These are phyloP conservation scores for Trematosphaeria pertusa DNA, from an alignment of 2,329 filamentous ascomycete species.

Conservation along the genomic window DNA sequence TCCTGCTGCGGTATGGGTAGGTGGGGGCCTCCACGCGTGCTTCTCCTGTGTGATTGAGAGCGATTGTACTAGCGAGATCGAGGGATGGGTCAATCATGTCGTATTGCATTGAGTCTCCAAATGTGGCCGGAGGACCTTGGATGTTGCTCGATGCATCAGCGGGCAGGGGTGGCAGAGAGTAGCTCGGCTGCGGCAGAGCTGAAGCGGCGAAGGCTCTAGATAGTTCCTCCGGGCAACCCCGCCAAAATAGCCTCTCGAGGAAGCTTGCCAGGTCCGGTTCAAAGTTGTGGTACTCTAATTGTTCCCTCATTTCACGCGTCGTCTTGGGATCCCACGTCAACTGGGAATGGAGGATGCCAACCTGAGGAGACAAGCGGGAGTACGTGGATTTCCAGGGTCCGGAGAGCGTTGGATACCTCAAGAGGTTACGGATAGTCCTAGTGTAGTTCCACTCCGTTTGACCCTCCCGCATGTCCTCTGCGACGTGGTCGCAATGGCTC, in stretches of 20 bases:
- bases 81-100: not conserved
- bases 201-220: not conserved
- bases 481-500: slow-evolving; percentile 16
- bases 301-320: slow-evolving; percentile 7
- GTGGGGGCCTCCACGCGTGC: not conserved
- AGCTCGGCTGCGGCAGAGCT: not conserved
- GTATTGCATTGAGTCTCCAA: not conserved
- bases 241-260: slow-evolving; percentile 12
- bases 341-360: slow-evolving; percentile 2
- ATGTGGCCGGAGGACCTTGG: not conserved
- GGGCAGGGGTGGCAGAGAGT: not conserved
- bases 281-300: slow-evolving; percentile 14
- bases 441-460: slow-evolving; percentile 13
- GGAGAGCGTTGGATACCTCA: slow-evolving; percentile 7
- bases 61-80: too few species aligned
- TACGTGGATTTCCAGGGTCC: slow-evolving; percentile 8
- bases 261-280: slow-evolving; percentile 1
- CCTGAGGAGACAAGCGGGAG: slow-evolving; percentile 3
- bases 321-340: slow-evolving; percentile 13
- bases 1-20: not conserved
- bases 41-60: not conserved
- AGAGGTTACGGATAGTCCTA: slow-evolving; percentile 13
- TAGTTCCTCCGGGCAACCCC: slow-evolving; percentile 3
- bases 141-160: not conserved
- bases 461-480: slow-evolving; percentile 7